Percentiles rank a stretch among this genome's conserved stretches.
phyloP scores from a whole-genome alignment of 352 stramenopile species.

The Phytophthora fragariae region DNA sequence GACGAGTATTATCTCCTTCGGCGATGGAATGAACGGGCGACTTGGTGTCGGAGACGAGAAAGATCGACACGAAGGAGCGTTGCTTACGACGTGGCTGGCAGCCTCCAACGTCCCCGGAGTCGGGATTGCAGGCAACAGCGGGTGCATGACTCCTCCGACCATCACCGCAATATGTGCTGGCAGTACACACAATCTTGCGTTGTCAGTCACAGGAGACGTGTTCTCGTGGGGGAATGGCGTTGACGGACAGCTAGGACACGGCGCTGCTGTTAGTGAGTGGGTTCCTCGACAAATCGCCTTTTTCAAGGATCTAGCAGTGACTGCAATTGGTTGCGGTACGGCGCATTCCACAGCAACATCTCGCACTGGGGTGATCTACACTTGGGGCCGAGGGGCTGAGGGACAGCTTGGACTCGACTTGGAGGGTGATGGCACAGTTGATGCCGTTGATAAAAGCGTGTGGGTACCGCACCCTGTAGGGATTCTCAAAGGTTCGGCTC shows the following conservation, averaged over 20 bases:
- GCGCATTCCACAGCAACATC: constrained; percentile 65
- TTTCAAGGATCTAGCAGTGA: constrained; percentile 48
- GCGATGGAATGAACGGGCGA: constrained; percentile 73
- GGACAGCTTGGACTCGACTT: constrained; percentile 56
- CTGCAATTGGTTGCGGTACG: constrained; percentile 43
- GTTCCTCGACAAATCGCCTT: constrained; percentile 56
- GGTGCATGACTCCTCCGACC: constrained; percentile 38
- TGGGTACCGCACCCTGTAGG: constrained; percentile 23
- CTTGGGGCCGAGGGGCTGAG: constrained; percentile 60
- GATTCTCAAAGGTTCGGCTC: constrained; percentile 25
- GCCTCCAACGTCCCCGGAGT: constrained; percentile 18
- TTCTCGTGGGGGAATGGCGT: constrained; percentile 75
- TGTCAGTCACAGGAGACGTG: constrained; percentile 57
- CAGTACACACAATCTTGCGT: constrained; percentile 55
- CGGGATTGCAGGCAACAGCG: constrained; percentile 26
- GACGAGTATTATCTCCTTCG: constrained; percentile 66
- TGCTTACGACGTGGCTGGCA: constrained; percentile 51
- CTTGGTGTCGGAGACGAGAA: constrained; percentile 63
- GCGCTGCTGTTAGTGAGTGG: constrained; percentile 61
- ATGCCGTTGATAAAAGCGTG: constrained; percentile 19
- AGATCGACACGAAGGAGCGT: constrained; percentile 49
- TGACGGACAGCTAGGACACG: constrained; percentile 69
- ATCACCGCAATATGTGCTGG: constrained; percentile 59
- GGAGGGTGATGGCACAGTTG: constrained; percentile 2
- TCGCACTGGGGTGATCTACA: constrained; percentile 55